A percentile compares a stretch with the other conserved stretches of the same genome.
Conservation (phyloP, 169 alveolate species). For the Amoebophrya sp. region DNA sequence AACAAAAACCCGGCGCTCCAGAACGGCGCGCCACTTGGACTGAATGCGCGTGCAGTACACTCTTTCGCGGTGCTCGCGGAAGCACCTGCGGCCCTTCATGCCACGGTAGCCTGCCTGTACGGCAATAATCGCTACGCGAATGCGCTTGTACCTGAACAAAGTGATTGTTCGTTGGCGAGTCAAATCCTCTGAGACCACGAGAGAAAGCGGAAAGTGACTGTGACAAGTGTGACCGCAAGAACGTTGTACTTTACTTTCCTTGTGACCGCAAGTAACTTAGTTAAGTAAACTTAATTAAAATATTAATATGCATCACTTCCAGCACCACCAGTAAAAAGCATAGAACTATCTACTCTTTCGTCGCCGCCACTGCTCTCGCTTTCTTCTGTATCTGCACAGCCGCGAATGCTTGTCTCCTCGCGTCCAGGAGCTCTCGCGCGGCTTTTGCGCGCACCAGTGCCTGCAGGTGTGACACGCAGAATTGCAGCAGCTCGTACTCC, state of each 20-base stretch:
- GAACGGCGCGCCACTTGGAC: background rate
- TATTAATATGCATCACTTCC: too few relatives aligned
- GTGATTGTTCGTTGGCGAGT: too few relatives aligned
- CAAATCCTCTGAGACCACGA: too few relatives aligned
- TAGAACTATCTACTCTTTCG: background rate
- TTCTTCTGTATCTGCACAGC: background rate
- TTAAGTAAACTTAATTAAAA: too few relatives aligned
- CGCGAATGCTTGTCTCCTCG: background rate
- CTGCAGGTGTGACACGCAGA: conserved; percentile 1
- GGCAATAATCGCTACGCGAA: background rate
- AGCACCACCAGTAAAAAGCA: too few relatives aligned
- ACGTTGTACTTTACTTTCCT: too few relatives aligned
- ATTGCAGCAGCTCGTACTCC: background rate
- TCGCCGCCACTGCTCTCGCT: background rate
- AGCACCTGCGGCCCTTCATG: background rate
- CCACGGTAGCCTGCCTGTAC: background rate
- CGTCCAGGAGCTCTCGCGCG: background rate
- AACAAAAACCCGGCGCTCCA: background rate
- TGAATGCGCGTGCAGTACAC: background rate
- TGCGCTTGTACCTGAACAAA: background rate
- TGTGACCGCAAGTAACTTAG: too few relatives aligned
- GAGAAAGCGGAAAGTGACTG: too few relatives aligned
- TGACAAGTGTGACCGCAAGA: too few relatives aligned
- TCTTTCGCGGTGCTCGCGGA: background rate
- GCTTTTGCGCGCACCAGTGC: background rate